phyloP scores from a whole-genome alignment of 345 rosid genomes.

The Abelmoschus esculentus region DNA sequence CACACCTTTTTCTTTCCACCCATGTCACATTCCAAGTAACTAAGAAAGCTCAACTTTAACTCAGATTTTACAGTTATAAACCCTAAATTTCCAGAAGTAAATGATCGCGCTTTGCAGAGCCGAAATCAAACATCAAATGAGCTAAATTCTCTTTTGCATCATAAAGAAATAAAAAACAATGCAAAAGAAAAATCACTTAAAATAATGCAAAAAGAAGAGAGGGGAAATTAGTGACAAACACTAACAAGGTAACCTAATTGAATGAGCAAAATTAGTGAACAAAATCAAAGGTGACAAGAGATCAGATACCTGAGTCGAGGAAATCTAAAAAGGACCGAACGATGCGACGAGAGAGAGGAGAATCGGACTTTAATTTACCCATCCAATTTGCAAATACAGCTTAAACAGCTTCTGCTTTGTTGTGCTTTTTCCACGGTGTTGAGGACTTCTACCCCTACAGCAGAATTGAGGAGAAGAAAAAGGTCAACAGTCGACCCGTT shows the following conservation, averaged over 20 bases:
- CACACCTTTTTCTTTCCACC: not conserved
- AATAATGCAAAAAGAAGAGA: no score
- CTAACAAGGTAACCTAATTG: not conserved
- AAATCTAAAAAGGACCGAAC: conserved; percentile 67
- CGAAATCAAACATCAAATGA: not conserved
- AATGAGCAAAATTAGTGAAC: not conserved
- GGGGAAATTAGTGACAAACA: not conserved
- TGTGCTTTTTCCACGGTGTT: not conserved
- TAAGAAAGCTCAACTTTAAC: not conserved
- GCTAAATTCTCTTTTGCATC: no score
- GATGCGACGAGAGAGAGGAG: conserved; percentile 59
- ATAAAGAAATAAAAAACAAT: no score
- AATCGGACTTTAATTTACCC: conserved; percentile 54
- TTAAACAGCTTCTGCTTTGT: not conserved
- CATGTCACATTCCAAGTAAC: not conserved
- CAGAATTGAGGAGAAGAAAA: not conserved
- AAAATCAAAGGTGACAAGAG: not conserved
- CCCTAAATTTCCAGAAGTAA: not conserved
- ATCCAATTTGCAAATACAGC: conserved; percentile 21
- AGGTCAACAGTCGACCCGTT: not conserved
- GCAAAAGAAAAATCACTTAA: no score
- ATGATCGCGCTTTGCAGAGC: not conserved
- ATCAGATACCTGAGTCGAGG: conserved; percentile 50
- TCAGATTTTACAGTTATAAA: not conserved
- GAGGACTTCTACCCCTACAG: not conserved